Percentiles rank a stretch among this genome's conserved stretches.
Conservation (phyloP, 805 yeast genomes). For the Yarrowia porcina region DNA sequence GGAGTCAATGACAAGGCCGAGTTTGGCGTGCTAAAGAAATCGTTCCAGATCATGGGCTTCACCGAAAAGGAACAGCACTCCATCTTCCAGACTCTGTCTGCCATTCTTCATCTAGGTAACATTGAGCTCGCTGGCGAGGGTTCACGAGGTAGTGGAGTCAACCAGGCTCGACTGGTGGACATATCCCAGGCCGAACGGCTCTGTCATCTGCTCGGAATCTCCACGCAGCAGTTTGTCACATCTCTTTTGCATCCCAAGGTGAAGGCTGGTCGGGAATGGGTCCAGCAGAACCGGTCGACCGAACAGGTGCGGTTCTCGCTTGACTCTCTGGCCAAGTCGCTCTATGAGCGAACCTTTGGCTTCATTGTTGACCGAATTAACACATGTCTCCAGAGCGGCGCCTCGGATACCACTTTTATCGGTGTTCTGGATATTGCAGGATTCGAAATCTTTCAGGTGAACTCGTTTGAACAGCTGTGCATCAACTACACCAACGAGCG, state of each 20-base stretch:
- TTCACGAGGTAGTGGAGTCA: slow-evolving; percentile 42
- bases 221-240: slow-evolving; percentile 51
- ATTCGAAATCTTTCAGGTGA: slow-evolving; percentile 91
- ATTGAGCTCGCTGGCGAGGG: slow-evolving; percentile 63
- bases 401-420: slow-evolving; percentile 47
- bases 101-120: slow-evolving; percentile 82
- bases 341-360: slow-evolving; percentile 82
- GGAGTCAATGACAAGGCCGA: slow-evolving; percentile 75
- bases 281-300: slow-evolving; percentile 74
- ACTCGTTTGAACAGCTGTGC: slow-evolving; percentile 95
- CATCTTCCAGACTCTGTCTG: slow-evolving; percentile 65
- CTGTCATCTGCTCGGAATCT: slow-evolving; percentile 64
- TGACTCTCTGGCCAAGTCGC: slow-evolving; percentile 82
- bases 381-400: slow-evolving; percentile 50
- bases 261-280: slow-evolving; percentile 85
- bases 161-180: slow-evolving; percentile 69
- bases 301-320: slow-evolving; percentile 74
- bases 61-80: slow-evolving; percentile 50
- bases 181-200: slow-evolving; percentile 51
- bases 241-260: slow-evolving; percentile 75
- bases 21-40: slow-evolving; percentile 56
- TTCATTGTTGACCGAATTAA: slow-evolving; percentile 75
- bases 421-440: slow-evolving; percentile 98
- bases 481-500: slow-evolving; percentile 91
- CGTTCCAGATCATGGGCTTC: slow-evolving; percentile 75